Percentiles rank a stretch among this genome's conserved stretches.
phyloP scores from a whole-genome alignment of 2,329 filamentous ascomycete species.

The Corinectria fuckeliana region DNA sequence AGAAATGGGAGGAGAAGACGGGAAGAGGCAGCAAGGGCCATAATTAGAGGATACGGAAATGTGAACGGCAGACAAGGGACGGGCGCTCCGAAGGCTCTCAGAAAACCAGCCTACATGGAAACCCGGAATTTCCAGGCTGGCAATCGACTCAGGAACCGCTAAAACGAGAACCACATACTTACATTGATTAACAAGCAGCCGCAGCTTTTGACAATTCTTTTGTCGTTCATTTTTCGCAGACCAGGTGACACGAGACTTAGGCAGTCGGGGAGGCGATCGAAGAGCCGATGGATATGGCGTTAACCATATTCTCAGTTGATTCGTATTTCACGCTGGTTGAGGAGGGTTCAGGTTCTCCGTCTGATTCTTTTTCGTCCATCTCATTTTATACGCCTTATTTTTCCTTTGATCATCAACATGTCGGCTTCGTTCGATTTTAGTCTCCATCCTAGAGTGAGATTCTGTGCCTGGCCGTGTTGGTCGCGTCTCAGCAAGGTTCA shows the following conservation, averaged over 20 bases:
- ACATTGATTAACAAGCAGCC: conserved; percentile 5
- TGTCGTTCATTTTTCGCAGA: background rate
- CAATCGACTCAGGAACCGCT: background rate
- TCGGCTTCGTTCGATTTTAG: background rate
- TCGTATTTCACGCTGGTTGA: no score
- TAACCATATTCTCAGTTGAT: no score
- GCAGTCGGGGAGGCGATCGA: no score
- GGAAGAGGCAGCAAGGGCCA: background rate
- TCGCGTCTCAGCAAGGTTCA: background rate
- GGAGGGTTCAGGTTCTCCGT: no score
- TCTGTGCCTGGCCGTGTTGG: background rate
- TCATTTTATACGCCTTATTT: no score
- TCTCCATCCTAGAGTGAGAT: background rate
- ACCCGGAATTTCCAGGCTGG: background rate
- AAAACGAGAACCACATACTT: background rate
- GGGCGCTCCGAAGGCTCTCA: background rate
- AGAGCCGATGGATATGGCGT: no score
- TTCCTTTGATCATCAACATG: background rate
- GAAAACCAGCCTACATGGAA: background rate
- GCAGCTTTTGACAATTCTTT: background rate
- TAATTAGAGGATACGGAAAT: background rate
- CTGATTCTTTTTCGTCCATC: no score
- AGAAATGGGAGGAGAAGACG: background rate
- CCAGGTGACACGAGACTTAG: no score
- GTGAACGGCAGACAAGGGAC: background rate